A percentile compares a stretch with the other conserved stretches of the same genome.
phyloP scores from a whole-genome alignment of 2,329 filamentous ascomycete species.

The Aspergillus sclerotialis region DNA sequence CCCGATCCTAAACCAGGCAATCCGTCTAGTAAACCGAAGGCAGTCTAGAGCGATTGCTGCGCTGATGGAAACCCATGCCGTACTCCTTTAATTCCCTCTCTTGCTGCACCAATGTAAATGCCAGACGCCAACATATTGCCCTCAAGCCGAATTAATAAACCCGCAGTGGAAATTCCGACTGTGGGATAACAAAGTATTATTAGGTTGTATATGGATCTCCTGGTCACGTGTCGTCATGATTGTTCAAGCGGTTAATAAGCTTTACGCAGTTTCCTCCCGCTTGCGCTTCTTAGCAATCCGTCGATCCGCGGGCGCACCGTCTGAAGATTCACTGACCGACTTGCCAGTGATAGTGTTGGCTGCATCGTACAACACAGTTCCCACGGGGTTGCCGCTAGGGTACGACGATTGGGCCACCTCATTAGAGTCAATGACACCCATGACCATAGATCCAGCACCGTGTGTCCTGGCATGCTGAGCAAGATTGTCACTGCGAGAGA shows the following conservation, averaged over 20 bases:
- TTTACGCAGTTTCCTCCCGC: constrained; percentile 58
- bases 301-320: constrained; percentile 34
- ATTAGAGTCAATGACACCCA: constrained; percentile 74
- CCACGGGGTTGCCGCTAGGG: constrained; percentile 52
- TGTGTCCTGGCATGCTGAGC: constrained; percentile 94
- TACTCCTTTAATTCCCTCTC: constrained; percentile 9
- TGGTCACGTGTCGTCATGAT: constrained; percentile 35
- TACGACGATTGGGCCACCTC: constrained; percentile 43
- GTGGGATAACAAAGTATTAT: constrained; percentile 21
- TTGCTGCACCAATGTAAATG: constrained; percentile 20
- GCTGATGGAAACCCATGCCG: too few relatives aligned
- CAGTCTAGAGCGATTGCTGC: too few relatives aligned
- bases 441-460: constrained; percentile 79
- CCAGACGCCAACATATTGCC: constrained; percentile 24
- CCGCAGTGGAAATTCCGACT: too few relatives aligned
- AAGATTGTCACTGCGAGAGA: constrained; percentile 94
- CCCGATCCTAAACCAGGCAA: too few relatives aligned
- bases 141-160: constrained; percentile 18
- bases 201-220: constrained; percentile 28
- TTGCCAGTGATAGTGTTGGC: constrained; percentile 65
- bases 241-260: constrained; percentile 10
- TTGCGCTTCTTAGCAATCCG: constrained; percentile 69
- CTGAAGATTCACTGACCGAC: constrained; percentile 37
- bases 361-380: constrained; percentile 75
- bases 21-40: too few relatives aligned